Evolutionary conservation across 2,329 filamentous ascomycete species (phyloP), one percentile per base, ranked within the genome.

Genomic region (Periconia sp.): DNA sequence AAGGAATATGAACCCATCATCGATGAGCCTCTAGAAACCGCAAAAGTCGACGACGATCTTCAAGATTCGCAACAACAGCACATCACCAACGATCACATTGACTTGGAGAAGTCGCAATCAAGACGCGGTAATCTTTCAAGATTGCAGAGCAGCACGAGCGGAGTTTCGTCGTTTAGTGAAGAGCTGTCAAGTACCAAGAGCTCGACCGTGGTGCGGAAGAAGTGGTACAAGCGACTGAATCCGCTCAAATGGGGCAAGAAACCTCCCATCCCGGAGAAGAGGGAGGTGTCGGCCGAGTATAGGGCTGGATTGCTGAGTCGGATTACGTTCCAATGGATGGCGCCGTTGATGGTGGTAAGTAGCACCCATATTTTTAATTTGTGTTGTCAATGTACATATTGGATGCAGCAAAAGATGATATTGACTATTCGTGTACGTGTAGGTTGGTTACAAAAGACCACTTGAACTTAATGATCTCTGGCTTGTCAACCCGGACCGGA

Each of bases 281-380:
- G 83, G 30, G 66, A 66, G 10, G 73, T 80, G 0, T 92, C 85
- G 6, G 83, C 82, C 57, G 92, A 97, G 75, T 81, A 91, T 69
- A 80, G 77, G 3, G 92, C 92, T 6, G 77, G 82, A 2, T 87
- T 92, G 66, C 82, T 94, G 58, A 96, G 90, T 75, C 71, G 81
- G 52, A 71, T 96, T 19, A 88, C 88, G 3, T 97, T 96, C 69
- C 85, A 91, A 71, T 97, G 93, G 93, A 93, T 97, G 81, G 85
- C 86, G 0, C 87, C 91, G 1, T 70, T 97, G 51, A 97, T 97
- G 92, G 59, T 58, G 7, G 59, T 68, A 54, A 54, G 65, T 55
- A 30, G n/a, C n/a, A n/a, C n/a, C n/a, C 47, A 41, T 23, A 19
- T 19, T 45, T 42, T 42, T 42, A 19, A n/a, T 19, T 20, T n/a